Evolutionary conservation across 2,329 filamentous ascomycete genomes (phyloP).

Genomic region (Gaeumannomyces tritici): DNA sequence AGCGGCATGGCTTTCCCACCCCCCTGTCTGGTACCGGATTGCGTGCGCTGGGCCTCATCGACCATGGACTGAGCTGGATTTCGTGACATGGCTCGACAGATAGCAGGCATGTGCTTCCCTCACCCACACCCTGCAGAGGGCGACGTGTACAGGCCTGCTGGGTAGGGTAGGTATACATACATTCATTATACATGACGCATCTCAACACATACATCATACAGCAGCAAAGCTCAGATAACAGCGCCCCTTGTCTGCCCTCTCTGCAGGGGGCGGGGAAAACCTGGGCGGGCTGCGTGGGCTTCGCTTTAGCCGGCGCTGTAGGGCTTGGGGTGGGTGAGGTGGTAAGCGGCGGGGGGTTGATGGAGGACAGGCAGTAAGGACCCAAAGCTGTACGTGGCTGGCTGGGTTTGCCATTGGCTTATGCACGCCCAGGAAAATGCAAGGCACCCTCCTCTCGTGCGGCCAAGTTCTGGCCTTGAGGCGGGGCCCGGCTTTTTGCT

Average conservation of each 20-base stretch:
- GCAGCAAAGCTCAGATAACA: not conserved
- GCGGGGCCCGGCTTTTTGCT: no score
- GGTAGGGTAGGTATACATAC: no score
- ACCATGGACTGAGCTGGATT: not conserved
- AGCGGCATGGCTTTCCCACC: no score
- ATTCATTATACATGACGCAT: no score
- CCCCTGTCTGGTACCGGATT: no score
- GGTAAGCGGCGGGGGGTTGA: no score
- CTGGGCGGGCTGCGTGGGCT: no score
- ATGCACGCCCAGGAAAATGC: not conserved
- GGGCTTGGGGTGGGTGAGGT: not conserved
- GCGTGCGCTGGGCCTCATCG: not conserved
- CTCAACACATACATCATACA: not conserved
- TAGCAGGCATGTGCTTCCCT: not conserved
- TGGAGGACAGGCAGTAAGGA: not conserved
- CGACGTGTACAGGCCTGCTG: not conserved
- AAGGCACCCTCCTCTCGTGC: not conserved
- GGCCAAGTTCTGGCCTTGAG: no score
- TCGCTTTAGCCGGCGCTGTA: not conserved
- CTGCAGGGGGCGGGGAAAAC: not conserved
- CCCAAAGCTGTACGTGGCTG: not conserved
- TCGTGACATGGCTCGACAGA: not conserved
- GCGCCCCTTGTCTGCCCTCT: not conserved
- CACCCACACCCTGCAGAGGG: not conserved
- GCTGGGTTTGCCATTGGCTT: not conserved